Conservation (phyloP, 257 asterid species). For the Thymus mandschuricus region DNA sequence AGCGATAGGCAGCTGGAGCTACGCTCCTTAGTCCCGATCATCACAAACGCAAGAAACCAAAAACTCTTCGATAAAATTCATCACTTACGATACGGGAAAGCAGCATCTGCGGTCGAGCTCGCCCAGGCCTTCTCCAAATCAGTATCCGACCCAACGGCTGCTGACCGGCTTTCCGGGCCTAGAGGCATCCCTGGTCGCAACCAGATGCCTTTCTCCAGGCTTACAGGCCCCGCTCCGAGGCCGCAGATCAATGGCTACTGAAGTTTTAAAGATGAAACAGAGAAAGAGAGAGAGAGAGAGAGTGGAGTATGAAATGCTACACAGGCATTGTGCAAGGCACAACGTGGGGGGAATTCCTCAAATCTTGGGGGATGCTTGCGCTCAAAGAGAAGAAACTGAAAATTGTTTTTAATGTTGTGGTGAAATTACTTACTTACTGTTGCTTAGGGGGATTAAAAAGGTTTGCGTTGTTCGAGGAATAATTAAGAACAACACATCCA, state of each 20-base stretch:
- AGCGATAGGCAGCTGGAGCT: conserved; percentile 64
- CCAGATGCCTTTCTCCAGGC: conserved; percentile 80
- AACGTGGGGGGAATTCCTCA: conserved; percentile 22
- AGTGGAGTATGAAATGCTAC: not conserved
- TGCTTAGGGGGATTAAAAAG: conserved; percentile 26
- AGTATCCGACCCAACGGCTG: conserved; percentile 54
- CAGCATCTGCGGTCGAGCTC: conserved; percentile 90
- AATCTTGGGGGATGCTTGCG: conserved; percentile 24
- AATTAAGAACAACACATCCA: conserved; percentile 19
- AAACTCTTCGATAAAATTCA: too few species aligned
- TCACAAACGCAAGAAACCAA: conserved; percentile 68
- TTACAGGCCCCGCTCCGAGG: conserved; percentile 74
- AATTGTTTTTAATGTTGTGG: conserved; percentile 30
- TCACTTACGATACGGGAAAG: conserved; percentile 55
- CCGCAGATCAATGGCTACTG: conserved; percentile 93
- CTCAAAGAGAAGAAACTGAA: conserved; percentile 24
- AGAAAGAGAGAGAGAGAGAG: too few species aligned
- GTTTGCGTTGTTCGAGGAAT: conserved; percentile 27
- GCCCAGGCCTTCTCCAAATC: conserved; percentile 90
- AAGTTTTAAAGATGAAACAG: conserved; percentile 17
- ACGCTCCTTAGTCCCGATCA: conserved; percentile 77
- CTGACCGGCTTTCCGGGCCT: conserved; percentile 55
- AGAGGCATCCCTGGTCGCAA: conserved; percentile 60
- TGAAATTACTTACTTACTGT: conserved; percentile 25
- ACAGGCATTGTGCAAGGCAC: conserved; percentile 20